These are phyloP conservation scores for Camellia oleifera DNA, from an alignment of 179 eudicot species.

Conservation along the genomic window DNA sequence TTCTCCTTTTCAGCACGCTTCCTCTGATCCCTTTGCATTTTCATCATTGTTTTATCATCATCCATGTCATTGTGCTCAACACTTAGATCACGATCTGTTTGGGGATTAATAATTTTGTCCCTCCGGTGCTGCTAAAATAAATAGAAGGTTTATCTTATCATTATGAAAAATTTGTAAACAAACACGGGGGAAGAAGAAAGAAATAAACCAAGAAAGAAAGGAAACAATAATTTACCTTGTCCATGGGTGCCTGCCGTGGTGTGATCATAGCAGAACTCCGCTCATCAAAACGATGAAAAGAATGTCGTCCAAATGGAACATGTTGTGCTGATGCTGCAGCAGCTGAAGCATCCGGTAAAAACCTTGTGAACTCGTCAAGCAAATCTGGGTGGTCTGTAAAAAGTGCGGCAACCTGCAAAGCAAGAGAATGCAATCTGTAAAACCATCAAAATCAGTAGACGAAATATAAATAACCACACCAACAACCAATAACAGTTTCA, in stretches of 20 bases:
- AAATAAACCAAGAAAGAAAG: conserved; percentile 17
- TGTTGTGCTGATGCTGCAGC: conserved; percentile 47
- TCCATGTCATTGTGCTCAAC: conserved; percentile 69
- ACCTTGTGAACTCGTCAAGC: conserved; percentile 92
- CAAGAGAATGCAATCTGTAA: neutral
- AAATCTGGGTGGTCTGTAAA: conserved; percentile 81
- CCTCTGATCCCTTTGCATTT: conserved; percentile 70
- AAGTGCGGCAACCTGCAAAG: conserved; percentile 73
- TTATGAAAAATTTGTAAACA: neutral
- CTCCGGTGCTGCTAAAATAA: conserved; percentile 50
- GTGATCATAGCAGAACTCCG: neutral
- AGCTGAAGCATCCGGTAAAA: conserved; percentile 81
- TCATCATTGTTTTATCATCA: conserved; percentile 61
- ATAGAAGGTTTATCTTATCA: neutral
- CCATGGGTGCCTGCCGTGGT: neutral
- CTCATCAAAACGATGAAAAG: conserved; percentile 11
- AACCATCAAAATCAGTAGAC: neutral
- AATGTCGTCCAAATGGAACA: conserved; percentile 51
- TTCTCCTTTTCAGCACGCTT: conserved; percentile 72
- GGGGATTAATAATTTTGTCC: conserved; percentile 50
- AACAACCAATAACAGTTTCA: conserved; percentile 15
- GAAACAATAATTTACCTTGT: conserved; percentile 4
- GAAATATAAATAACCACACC: neutral
- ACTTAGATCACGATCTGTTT: conserved; percentile 52
- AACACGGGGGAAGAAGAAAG: neutral